Base-by-base conservation (phyloP, 345 rosid species). In the Viola odorata region DNA sequence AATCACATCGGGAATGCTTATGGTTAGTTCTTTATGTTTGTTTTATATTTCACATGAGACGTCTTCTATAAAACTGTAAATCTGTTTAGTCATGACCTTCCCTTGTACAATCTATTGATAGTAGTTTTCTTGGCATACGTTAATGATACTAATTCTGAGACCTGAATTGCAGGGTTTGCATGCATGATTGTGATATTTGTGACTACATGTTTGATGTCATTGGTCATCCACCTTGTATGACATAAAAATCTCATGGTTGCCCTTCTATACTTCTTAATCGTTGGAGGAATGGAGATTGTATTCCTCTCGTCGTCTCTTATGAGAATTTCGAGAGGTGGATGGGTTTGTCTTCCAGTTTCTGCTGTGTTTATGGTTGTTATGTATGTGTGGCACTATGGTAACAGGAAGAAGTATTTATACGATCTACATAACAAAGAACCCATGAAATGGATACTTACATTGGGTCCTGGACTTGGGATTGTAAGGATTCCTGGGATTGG, bases 401-500 rank as follows among this genome's bases (percentile, higher is more conserved):
- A 76, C 65, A 84, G 87, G 77, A 86, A 81, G 85, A 88, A 87
- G 78, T 88, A 86, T 64, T 68, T 84, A 50, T 75, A 81, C 50
- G 99, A 88, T 77, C 78, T 78, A 60, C 96, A 90, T 69, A 86
- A 88, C 75, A 94, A 90, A 74, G 80, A 85, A 47, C 73, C 91
- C 36, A 79, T 86, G 91, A 94, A 90, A 77, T 73, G 80, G 85
- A 80, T 94, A 75, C 81, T 94, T 50, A 73, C 75, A 4, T 78
- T 82, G 11, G 97, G 96, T 63, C 86, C 97, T 44, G 88, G 87
- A 72, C 96, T 94, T 0, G 97, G 97, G 45, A 79, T 90, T 40
- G 79, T 94, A 57, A 82, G 90, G 72, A 83, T 88, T 65, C 99
- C 97, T 0, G 99, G 97, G 51, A 94, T 94, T 40, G 97, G 97